Base-by-base conservation (phyloP, 495 filamentous ascomycete species). In the Neurospora discreta region DNA sequence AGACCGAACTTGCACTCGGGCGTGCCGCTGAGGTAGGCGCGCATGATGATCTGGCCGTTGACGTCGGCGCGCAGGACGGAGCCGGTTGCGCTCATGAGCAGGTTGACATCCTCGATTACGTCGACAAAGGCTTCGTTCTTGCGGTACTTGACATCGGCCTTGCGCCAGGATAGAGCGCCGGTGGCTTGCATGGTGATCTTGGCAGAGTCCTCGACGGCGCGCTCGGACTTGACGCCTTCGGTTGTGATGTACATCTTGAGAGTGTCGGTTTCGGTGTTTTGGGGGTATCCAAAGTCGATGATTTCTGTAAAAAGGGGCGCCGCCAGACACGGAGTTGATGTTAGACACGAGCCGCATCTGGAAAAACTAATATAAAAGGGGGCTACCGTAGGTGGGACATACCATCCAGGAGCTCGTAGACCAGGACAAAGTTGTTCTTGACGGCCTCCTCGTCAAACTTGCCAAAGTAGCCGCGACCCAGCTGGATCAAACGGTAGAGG, bases 161-260 rank as follows among this genome's bases (percentile, higher is more conserved):
- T 92, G 68, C 96, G 89, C 96, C 96, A 99, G 42, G 95, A 98
- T 20, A 97, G 86, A 5, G 96, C 96, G 23, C 96, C 96, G 1
- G 96, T 99, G 11, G 96, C 96, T 87, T 99, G 96, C 93, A 97
- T 97, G 33, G 96, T 99, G 81, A 99, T 99, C 75, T 92, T 92
- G 74, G 94, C 93, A 23, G 94, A 96, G 81, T 98, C 94, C 78
- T 94, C 92, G 84, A 93, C 90, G 69, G 91, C 90, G 70, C 95
- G 90, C 81, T 97, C 94, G 36, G 94, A 95, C 81, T 97, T 97
- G 84, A 99, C 96, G 60, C 96, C 95, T 83, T 99, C 96, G 68
- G 96, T 98, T 16, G 96, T 99, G 82, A 99, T 99, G 85, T 99
- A 98, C 95, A 98, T 98, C 84, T 98, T 99, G 72, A 99, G 87